Evolutionary conservation across 164 flowering plant genomes (phyloP).

Genomic region (Santalum album): DNA sequence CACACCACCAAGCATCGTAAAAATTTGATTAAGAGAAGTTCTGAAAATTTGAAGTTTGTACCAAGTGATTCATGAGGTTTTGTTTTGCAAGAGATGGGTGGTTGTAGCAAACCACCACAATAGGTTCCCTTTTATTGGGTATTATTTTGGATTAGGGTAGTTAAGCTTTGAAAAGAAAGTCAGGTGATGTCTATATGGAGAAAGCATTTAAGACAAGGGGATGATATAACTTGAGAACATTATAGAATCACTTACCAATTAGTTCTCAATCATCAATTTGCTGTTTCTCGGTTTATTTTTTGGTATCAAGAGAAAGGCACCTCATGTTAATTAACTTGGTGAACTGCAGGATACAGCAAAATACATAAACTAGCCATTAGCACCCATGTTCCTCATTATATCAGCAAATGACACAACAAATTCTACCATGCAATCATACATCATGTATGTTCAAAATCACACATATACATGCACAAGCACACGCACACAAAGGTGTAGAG

Average conservation of each 20-base stretch:
- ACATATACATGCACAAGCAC: background rate
- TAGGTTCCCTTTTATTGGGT: too few relatives aligned
- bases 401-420: background rate
- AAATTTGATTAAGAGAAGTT: too few relatives aligned
- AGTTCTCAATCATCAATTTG: background rate
- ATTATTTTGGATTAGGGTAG: too few relatives aligned
- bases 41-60: too few relatives aligned
- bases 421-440: background rate
- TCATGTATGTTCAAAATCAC: background rate
- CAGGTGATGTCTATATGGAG: too few relatives aligned
- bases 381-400: background rate
- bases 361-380: background rate
- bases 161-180: too few relatives aligned
- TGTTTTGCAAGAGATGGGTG: too few relatives aligned
- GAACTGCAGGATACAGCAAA: conserved; percentile 41
- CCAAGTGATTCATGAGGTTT: too few relatives aligned
- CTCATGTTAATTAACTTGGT: conserved; percentile 55
- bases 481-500: background rate
- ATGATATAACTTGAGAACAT: too few relatives aligned
- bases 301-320: conserved; percentile 24
- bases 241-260: conserved; percentile 19
- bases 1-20: too few relatives aligned
- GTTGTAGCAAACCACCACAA: too few relatives aligned
- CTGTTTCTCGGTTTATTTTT: conserved; percentile 5
- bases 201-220: too few relatives aligned